Percentiles rank a stretch among this genome's conserved stretches.
Evolutionary conservation across 345 rosid genomes (phyloP).

Genomic region (Lagerstroemia speciosa): DNA sequence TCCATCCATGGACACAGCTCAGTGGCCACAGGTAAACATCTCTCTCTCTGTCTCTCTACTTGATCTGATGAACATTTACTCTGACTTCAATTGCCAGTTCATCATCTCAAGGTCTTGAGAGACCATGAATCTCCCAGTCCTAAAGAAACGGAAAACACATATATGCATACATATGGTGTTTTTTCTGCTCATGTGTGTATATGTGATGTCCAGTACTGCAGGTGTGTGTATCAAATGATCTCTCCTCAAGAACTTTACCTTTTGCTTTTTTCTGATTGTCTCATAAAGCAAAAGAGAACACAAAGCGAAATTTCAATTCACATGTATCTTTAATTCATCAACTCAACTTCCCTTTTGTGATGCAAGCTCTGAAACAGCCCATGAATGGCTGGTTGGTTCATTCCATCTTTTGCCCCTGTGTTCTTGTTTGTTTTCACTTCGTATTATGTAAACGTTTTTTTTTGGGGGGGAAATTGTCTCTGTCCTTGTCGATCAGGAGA

Average conservation of each 20-base stretch:
- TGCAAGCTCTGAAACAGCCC: constrained; percentile 20
- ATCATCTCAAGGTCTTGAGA: too few relatives aligned
- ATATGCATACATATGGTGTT: not conserved
- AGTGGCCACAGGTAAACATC: constrained; percentile 81
- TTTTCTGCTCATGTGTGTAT: not conserved
- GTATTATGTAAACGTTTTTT: constrained; percentile 1
- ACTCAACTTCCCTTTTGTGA: constrained; percentile 4
- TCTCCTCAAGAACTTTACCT: not conserved
- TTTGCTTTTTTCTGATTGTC: not conserved
- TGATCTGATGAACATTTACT: not conserved
- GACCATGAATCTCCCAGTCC: not conserved
- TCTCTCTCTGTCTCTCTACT: not conserved
- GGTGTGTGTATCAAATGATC: not conserved
- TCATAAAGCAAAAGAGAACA: not conserved
- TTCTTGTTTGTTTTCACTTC: not conserved
- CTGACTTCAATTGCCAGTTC: not conserved
- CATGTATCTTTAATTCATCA: not conserved
- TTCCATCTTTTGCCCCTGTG: not conserved
- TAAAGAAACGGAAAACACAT: not conserved
- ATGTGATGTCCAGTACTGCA: too few relatives aligned
- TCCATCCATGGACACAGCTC: constrained; percentile 90
- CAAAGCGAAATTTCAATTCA: not conserved
- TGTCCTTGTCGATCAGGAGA: constrained; percentile 24
- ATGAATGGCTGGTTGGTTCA: constrained; percentile 1
- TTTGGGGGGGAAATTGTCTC: not conserved